Conservation (phyloP, 139 green algal species). For the Volvox reticuliferus region DNA sequence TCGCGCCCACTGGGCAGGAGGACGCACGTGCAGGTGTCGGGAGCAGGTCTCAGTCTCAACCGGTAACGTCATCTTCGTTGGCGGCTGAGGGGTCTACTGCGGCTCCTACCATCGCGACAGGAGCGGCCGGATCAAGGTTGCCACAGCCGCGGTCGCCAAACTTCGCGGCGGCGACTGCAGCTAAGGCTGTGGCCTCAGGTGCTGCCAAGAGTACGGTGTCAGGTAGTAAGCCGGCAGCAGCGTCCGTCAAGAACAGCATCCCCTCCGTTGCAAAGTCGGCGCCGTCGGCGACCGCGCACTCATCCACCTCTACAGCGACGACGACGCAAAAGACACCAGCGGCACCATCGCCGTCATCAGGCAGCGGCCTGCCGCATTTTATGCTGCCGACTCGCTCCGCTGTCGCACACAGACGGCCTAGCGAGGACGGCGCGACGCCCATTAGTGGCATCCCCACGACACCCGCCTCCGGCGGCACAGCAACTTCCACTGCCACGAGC, state of each 20-base stretch:
- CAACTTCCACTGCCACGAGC: background rate
- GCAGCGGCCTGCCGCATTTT: conserved; percentile 26
- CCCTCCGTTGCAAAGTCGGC: background rate
- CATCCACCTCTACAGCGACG: too few relatives aligned
- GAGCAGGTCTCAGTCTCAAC: too few relatives aligned
- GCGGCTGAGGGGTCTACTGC: too few relatives aligned
- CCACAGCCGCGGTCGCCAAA: too few relatives aligned
- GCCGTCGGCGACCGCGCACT: background rate
- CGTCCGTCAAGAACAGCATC: background rate
- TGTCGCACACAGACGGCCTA: conserved; percentile 27
- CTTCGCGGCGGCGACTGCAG: too few relatives aligned
- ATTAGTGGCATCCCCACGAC: background rate
- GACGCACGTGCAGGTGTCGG: too few relatives aligned
- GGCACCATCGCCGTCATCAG: background rate
- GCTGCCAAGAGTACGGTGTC: background rate
- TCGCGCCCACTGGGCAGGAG: too few relatives aligned
- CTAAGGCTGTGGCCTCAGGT: too few relatives aligned
- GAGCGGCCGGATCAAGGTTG: background rate
- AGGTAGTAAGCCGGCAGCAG: background rate
- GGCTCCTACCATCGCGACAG: too few relatives aligned
- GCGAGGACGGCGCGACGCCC: conserved; percentile 15
- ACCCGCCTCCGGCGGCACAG: background rate
- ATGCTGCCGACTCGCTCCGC: conserved; percentile 34
- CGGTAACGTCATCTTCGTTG: too few relatives aligned
- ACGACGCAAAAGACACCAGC: background rate